These are phyloP conservation scores for Barnettozyma populi DNA, from an alignment of 805 yeast species.

Conservation along the genomic window DNA sequence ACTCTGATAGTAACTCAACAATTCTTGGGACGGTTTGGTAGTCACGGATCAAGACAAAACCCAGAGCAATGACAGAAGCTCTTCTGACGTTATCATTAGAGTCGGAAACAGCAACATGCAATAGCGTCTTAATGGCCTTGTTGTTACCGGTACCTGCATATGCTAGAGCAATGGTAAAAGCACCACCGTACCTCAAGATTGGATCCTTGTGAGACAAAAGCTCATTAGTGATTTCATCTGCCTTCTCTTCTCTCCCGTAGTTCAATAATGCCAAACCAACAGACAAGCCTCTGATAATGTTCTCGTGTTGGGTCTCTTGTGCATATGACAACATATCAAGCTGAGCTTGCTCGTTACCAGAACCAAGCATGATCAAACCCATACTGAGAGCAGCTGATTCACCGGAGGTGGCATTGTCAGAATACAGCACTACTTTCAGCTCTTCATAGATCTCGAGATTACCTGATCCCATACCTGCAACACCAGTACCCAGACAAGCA, in stretches of 20 bases:
- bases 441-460: slow-evolving; percentile 72
- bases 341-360: slow-evolving; percentile 63
- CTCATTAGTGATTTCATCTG: slow-evolving; percentile 61
- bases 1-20: slow-evolving; percentile 86
- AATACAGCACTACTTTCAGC: slow-evolving; percentile 73
- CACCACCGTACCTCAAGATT: slow-evolving; percentile 91
- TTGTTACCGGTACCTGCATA: slow-evolving; percentile 96
- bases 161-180: slow-evolving; percentile 88
- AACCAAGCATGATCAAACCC: slow-evolving; percentile 94
- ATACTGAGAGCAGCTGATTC: slow-evolving; percentile 95
- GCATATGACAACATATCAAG: slow-evolving; percentile 88
- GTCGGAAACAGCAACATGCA: slow-evolving; percentile 94
- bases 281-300: slow-evolving; percentile 88
- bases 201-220: slow-evolving; percentile 74
- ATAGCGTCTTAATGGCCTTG: slow-evolving; percentile 73
- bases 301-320: slow-evolving; percentile 92
- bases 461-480: slow-evolving; percentile 92
- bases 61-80: slow-evolving; percentile 88
- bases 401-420: slow-evolving; percentile 91
- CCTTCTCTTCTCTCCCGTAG: slow-evolving; percentile 80
- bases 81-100: slow-evolving; percentile 95
- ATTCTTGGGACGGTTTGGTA: slow-evolving; percentile 92
- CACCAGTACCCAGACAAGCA: slow-evolving; percentile 91
- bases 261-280: slow-evolving; percentile 82
- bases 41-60: slow-evolving; percentile 86